Evolutionary conservation across 2,329 filamentous ascomycete genomes (phyloP).

Genomic region (Fusarium devonianum): DNA sequence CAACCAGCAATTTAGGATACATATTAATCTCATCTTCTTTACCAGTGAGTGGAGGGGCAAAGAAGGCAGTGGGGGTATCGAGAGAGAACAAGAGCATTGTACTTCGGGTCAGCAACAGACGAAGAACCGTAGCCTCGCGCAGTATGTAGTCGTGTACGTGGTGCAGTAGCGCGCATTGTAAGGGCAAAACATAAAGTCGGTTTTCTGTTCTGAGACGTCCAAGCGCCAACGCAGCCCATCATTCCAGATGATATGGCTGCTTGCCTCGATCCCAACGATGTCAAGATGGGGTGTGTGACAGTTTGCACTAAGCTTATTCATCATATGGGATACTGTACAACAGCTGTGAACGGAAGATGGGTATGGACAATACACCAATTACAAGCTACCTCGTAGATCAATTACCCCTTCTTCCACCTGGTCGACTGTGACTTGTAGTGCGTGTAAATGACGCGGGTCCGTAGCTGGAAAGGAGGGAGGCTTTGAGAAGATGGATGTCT

Average conservation of each 20-base stretch:
- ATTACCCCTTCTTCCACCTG: neutral
- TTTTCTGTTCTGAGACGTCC: no score
- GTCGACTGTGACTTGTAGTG: slow-evolving; percentile 6
- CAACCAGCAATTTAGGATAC: slow-evolving; percentile 8
- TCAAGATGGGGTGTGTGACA: slow-evolving; percentile 14
- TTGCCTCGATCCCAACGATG: slow-evolving; percentile 9
- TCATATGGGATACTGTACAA: no score
- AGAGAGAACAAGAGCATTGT: slow-evolving; percentile 1
- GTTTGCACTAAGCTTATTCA: no score
- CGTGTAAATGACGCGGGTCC: slow-evolving; percentile 14
- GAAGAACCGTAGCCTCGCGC: slow-evolving; percentile 9
- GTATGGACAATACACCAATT: neutral
- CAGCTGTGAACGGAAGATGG: no score
- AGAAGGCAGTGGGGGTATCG: neutral
- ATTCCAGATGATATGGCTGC: slow-evolving; percentile 3
- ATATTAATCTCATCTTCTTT: neutral
- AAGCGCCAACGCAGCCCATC: no score
- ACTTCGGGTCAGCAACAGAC: slow-evolving; percentile 2
- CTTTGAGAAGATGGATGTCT: neutral
- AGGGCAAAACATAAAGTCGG: no score
- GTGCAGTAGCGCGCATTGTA: no score
- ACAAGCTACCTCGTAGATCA: neutral
- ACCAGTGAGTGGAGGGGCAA: neutral
- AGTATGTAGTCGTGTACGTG: neutral
- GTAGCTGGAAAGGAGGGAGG: slow-evolving; percentile 2